Evolutionary conservation across 495 filamentous ascomycete species (phyloP).

Genomic region (Podospora conica): DNA sequence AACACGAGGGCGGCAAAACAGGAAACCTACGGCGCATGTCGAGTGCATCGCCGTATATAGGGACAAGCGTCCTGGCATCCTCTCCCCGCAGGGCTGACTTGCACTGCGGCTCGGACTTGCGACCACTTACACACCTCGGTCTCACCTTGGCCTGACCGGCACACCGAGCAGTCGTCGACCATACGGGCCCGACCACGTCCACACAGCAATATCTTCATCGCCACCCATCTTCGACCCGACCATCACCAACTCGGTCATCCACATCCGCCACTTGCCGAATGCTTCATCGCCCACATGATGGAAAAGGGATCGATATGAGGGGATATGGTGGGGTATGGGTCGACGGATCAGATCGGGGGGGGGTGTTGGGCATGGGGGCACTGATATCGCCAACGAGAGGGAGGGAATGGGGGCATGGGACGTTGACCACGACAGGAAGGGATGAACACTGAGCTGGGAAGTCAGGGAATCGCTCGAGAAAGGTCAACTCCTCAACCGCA

Average conservation of each 20-base stretch:
- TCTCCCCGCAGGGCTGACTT: neutral
- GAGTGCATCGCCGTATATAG: neutral
- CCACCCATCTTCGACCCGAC: neutral
- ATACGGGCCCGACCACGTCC: neutral
- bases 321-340: neutral
- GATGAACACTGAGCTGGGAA: neutral
- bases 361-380: neutral
- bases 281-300: neutral
- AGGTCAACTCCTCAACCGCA: neutral
- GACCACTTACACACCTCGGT: neutral
- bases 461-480: neutral
- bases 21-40: neutral
- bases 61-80: neutral
- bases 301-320: neutral
- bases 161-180: neutral
- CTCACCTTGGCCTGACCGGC: neutral
- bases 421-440: neutral
- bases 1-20: neutral
- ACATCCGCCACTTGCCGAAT: neutral
- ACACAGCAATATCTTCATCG: neutral
- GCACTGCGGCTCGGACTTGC: neutral
- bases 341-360: neutral
- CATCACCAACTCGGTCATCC: neutral
- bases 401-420: too few species aligned
- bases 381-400: neutral